Base-by-base conservation (phyloP, 495 filamentous ascomycete genomes). In the Penicillium coffeae region DNA sequence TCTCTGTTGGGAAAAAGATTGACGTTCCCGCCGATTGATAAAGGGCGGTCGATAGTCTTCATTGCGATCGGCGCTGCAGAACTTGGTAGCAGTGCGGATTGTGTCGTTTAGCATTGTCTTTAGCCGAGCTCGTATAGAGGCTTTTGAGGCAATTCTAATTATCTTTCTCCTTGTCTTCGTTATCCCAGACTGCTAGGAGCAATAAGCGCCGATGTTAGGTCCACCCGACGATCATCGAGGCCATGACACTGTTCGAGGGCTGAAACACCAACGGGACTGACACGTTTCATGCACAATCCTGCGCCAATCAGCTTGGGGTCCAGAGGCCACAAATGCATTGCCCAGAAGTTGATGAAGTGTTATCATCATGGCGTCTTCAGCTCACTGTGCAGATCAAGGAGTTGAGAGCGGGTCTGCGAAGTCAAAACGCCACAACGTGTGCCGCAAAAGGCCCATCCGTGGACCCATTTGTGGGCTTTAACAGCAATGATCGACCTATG, bases 1-100 rank as follows among this genome's bases (percentile, higher is more conserved):
- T 14, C 27, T 47, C 37, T 18, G 37, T 22, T 14, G 37, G 35
- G 40, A 25, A 45, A 46, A 51, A 42, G 51, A 20, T 37, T 32
- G 40, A 35, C 37, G 40, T 44, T 49, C 45, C 41, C 46, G 48
- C 51, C 55, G 58, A 61, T 61, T 59, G 58, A 61, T 61, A 61
- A 59, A 10, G 20, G 14, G 5, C 8, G 19, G 12, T 12, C 55
- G 48, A 59, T 52, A 58, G 14, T 15, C 8, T 45, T 7, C 10
- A 3, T 13, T 41, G 34, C 25, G 16, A 35, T 15, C 10, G 15
- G 25, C 32, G 58, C 55, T 48, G 51, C 55, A 45, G 13, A 30
- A n/a, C 21, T 16, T 45, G 50, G 57, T 48, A 43, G 27, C 46
- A 20, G 13, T 25, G 48, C 50, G 50, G 45, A 22, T 38, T 39